A percentile compares a stretch with the other conserved stretches of the same genome.
Conservation (phyloP, 2,329 filamentous ascomycete species). For the Coniella lustricola region DNA sequence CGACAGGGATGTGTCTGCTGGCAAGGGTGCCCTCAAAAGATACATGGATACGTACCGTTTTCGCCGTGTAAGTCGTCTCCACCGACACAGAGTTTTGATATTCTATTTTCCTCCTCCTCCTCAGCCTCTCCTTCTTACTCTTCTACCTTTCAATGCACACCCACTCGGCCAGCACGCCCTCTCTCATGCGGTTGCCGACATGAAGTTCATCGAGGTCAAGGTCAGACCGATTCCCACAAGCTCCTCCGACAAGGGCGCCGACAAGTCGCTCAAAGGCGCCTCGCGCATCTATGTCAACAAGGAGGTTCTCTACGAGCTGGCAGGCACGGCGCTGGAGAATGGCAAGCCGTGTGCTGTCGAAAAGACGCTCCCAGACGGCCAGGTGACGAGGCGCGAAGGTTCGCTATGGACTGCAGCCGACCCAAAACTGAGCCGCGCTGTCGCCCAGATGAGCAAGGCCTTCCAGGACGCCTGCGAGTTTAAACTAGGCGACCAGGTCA, state of each 20-base stretch:
- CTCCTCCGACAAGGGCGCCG: slow-evolving; percentile 29
- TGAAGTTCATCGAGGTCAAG: slow-evolving; percentile 25
- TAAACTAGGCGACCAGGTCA: slow-evolving; percentile 59
- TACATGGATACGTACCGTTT: background rate
- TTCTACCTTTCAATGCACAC: background rate
- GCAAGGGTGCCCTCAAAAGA: background rate
- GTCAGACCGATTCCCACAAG: slow-evolving; percentile 31
- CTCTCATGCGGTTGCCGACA: background rate
- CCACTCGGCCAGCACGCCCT: background rate
- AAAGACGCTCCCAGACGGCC: slow-evolving; percentile 15
- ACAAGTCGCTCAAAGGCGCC: slow-evolving; percentile 37
- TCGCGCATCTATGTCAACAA: slow-evolving; percentile 42
- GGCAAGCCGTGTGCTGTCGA: slow-evolving; percentile 28
- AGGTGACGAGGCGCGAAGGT: slow-evolving; percentile 32
- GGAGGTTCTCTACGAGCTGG: slow-evolving; percentile 38
- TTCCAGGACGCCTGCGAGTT: slow-evolving; percentile 68
- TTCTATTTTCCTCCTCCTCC: background rate
- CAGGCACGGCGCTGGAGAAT: slow-evolving; percentile 32
- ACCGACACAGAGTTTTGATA: slow-evolving; percentile 1
- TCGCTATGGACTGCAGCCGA: slow-evolving; percentile 44
- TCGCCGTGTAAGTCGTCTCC: slow-evolving; percentile 5
- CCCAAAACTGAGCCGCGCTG: slow-evolving; percentile 53
- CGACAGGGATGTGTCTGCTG: no score
- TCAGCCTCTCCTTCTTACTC: background rate
- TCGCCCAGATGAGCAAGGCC: slow-evolving; percentile 65